Percentiles rank a stretch among this genome's conserved stretches.
These are phyloP conservation scores for Clonostachys rhizophaga DNA, from an alignment of 2,329 filamentous ascomycete species.

Conservation along the genomic window DNA sequence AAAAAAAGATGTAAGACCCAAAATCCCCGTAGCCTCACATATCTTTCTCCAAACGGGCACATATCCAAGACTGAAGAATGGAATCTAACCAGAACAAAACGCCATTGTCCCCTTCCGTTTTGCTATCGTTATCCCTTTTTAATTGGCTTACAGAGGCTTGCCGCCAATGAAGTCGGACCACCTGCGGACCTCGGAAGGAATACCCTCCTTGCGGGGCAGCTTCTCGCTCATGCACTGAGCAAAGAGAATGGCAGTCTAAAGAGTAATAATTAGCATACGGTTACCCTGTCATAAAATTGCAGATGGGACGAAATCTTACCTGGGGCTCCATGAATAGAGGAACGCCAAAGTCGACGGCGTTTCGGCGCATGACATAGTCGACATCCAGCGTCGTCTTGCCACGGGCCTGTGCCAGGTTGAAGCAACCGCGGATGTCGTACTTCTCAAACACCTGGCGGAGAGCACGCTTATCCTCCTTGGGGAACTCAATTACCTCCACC, in stretches of 20 bases:
- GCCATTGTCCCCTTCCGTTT: too few species aligned
- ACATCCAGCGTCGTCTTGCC: conserved; percentile 84
- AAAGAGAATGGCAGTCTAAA: conserved; percentile 88
- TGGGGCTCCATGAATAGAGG: conserved; percentile 98
- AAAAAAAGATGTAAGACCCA: too few species aligned
- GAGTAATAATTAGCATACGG: conserved; percentile 19
- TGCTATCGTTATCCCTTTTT: too few species aligned
- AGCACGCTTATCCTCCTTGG: conserved; percentile 90
- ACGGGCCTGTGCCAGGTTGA: conserved; percentile 84
- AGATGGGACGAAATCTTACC: conserved; percentile 47
- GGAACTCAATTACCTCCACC: conserved; percentile 94
- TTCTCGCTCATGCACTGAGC: conserved; percentile 97
- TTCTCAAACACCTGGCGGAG: conserved; percentile 94
- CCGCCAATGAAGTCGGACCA: conserved; percentile 96
- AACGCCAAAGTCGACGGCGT: conserved; percentile 96
- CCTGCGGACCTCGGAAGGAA: conserved; percentile 83
- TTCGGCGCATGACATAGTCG: conserved; percentile 97
- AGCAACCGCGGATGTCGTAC: conserved; percentile 92
- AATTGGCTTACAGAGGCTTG: conserved; percentile 61
- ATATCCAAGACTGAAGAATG: too few species aligned
- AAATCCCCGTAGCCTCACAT: too few species aligned
- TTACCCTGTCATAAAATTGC: conserved; percentile 17
- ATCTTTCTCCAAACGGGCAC: too few species aligned
- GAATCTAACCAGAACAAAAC: too few species aligned
- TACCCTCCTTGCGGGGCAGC: conserved; percentile 81